Percentiles rank a stretch among this genome's conserved stretches.
These are phyloP conservation scores for Chlorella sp. DNA, from an alignment of 139 green algal species.

Conservation along the genomic window DNA sequence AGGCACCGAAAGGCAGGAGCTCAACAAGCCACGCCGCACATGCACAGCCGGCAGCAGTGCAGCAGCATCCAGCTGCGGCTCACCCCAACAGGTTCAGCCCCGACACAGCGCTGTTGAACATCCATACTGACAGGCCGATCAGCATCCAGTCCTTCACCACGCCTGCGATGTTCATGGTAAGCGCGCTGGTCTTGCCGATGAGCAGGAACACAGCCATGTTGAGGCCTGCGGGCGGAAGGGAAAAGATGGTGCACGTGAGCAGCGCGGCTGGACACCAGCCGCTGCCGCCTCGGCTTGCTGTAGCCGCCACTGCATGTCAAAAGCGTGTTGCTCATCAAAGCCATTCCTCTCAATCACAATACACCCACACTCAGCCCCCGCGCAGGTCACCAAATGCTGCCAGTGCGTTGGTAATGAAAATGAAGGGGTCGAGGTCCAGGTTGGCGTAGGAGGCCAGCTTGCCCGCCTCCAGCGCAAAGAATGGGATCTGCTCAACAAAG, in stretches of 20 bases:
- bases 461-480: constrained; percentile 40
- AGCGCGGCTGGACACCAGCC: no score
- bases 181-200: constrained; percentile 92
- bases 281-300: no score
- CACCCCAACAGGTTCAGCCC: constrained; percentile 79
- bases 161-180: constrained; percentile 97
- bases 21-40: no score
- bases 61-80: no score
- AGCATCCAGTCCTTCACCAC: constrained; percentile 99
- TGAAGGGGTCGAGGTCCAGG: constrained; percentile 70
- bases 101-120: constrained; percentile 90
- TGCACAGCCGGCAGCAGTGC: no score
- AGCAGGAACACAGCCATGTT: constrained; percentile 89
- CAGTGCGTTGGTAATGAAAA: constrained; percentile 90
- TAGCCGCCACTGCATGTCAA: no score
- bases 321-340: no score
- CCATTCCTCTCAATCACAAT: no score
- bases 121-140: constrained; percentile 84
- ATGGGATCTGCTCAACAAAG: constrained; percentile 40
- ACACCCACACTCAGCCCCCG: no score
- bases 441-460: constrained; percentile 48
- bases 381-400: constrained; percentile 61
- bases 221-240: constrained; percentile 19
- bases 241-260: no score
- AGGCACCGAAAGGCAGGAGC: no score